A percentile compares a stretch with the other conserved stretches of the same genome.
Evolutionary conservation across 2,329 filamentous ascomycete species (phyloP).

Genomic region (Neofusicoccum umdonicola): DNA sequence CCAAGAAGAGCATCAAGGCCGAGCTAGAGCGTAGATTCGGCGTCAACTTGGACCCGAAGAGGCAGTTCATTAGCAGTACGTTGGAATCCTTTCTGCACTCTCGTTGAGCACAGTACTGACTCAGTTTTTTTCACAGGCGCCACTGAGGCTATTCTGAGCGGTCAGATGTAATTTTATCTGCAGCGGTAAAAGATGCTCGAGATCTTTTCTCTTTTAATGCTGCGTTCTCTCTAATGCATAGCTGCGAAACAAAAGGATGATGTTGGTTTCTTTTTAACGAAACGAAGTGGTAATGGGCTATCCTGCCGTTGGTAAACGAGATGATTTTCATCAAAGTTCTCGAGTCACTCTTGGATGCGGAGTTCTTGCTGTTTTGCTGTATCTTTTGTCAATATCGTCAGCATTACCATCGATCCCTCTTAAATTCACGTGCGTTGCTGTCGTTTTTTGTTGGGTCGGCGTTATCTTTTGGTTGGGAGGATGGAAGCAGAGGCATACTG

Average conservation of each 20-base stretch:
- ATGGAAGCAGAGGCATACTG: no score
- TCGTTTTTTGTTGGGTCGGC: not conserved
- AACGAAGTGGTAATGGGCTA: not conserved
- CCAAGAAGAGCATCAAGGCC: constrained; percentile 95
- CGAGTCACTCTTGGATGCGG: no score
- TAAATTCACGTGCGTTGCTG: no score
- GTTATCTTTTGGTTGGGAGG: not conserved
- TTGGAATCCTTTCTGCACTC: not conserved
- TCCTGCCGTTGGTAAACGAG: no score
- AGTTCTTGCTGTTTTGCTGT: no score
- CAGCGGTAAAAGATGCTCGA: not conserved
- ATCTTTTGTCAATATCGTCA: no score
- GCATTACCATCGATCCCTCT: no score
- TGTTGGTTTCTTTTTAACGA: not conserved
- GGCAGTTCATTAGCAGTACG: constrained; percentile 70
- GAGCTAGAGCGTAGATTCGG: constrained; percentile 88
- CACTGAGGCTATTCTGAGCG: constrained; percentile 42
- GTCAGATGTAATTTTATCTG: constrained; percentile 32
- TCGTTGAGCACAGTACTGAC: not conserved
- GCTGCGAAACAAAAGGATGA: not conserved
- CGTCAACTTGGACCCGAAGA: constrained; percentile 79
- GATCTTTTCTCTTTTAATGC: not conserved
- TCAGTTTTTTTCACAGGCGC: constrained; percentile 21
- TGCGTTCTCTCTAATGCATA: not conserved
- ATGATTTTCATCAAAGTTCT: no score